Evolutionary conservation across 805 yeast genomes (phyloP), one percentile per base, ranked within the genome.

Genomic region (Peterozyma toletana): DNA sequence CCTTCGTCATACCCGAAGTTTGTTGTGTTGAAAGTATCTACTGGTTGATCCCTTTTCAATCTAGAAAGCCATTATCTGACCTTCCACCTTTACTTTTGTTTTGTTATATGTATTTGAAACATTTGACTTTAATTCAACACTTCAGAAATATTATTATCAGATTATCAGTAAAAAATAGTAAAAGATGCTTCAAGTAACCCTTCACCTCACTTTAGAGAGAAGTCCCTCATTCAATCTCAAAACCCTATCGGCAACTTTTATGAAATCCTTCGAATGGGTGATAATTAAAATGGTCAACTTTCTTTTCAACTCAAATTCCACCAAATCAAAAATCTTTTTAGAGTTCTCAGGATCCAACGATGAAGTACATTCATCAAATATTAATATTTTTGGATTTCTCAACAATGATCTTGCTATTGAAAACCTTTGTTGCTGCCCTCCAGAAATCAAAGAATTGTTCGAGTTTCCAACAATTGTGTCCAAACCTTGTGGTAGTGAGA

Each of bases 341-440:
- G 84, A 60, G 50, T 81, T 84, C 15, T 68, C 73, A 0, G 81
- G 68, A 57, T 93, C 99, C 40, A 93, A 66, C 0, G 96, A 85
- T 0, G 97, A 81, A 0, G 98, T 89, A 52, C 90, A 83, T 58
- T 93, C 99, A 61, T 93, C 99, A 40, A 93, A 60, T 5, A 93
- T 69, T n/a, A 80, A 67, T 9, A 80, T 51, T 30, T 66, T 64
- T 0, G 97, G 93, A 16, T 71, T 66, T 33, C 90, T 63, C 4
- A 90, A 46, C 3, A 93, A 49, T 0, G 96, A 93, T 41, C 98
- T 70, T 0, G 91, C 96, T 41, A 93, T 78, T 0, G 93, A 81
- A 2, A 93, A 58, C 44, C 97, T 65, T 58, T 93, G 98, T 9
- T 83, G 70, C 59, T 93, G 98, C 2, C 99, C 99, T 27, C 96